Evolutionary conservation across 2,329 filamentous ascomycete species (phyloP), one percentile per base, ranked within the genome.

Genomic region (Xylariales sp.): DNA sequence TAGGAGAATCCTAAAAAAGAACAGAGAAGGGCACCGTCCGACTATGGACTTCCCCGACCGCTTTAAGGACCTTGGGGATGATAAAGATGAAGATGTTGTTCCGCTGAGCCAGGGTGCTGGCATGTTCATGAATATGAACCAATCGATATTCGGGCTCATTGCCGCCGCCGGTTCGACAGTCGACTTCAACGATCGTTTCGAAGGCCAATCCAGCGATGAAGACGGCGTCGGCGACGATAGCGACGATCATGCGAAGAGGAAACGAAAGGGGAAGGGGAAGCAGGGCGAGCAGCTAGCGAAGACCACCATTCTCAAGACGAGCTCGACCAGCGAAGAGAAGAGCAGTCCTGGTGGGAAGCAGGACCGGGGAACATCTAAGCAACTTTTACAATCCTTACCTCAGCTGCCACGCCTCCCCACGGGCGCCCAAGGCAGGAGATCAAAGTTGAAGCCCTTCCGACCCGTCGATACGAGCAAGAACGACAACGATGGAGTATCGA

Each of bases 81-180:
- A 86, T 66, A 81, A 81, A 39, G 84, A 86, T 53, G 83, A 87
- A 72, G 83, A 86, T 45, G 80, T 84, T 50, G 72, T 82, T 53
- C 79, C 80, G 4, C 79, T 83, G 1, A 78, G 75, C 8, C 82
- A 83, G 64, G 81, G 80, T 45, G 80, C 82, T 14, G 82, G 84
- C 70, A 83, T 86, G 78, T 85, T 86, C 66, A 83, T 88, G 80
- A 93, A 94, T 76, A 93, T 97, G 90, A 96, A 97, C 80, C 94
- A 97, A 83, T 97, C 93, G 71, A 90, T 98, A 63, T 97, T 97
- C 79, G 94, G 93, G 62, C 88, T 98, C 81, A 94, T 98, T 72
- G 93, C 94, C 6, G 93, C 93, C 16, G 93, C 93, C 45, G 93
- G 94, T 6, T 94, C 93, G 36, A 89, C 89, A 67, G 90, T 92